Percentiles rank a stretch among this genome's conserved stretches.
Conservation (phyloP, 441 rosid species). For the Corymbia calophylla region DNA sequence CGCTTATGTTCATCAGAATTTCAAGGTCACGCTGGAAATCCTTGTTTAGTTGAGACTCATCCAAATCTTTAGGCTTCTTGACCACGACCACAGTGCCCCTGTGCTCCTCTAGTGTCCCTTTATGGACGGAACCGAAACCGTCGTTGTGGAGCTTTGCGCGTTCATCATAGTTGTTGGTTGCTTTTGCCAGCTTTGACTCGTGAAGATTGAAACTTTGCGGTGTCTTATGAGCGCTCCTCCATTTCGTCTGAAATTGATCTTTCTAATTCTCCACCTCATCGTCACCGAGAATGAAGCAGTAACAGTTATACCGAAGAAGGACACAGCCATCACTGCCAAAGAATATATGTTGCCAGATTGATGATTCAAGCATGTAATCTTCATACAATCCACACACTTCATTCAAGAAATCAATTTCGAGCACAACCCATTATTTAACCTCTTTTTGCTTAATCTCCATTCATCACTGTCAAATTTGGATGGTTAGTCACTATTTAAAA, state of each 20-base stretch:
- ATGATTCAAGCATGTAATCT: accelerated
- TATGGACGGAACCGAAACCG: accelerated
- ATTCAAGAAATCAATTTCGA: not conserved
- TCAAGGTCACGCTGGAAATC: not conserved
- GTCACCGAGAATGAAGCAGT: not conserved
- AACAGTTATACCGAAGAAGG: accelerated
- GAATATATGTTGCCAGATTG: accelerated
- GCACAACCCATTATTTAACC: not conserved
- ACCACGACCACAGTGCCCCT: not conserved
- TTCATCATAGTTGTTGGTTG: not conserved
- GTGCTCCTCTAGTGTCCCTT: not conserved
- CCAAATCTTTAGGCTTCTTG: not conserved
- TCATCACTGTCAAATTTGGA: not conserved
- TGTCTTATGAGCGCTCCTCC: not conserved
- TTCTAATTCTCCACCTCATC: not conserved
- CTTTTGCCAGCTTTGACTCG: not conserved
- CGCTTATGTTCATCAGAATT: accelerated
- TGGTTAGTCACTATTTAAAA: not conserved
- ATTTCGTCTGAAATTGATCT: not conserved
- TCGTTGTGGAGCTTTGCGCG: accelerated
- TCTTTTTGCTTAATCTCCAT: accelerated
- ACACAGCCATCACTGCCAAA: accelerated
- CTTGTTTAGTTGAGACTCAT: not conserved
- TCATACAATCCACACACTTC: accelerated
- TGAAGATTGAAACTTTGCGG: accelerated